These are phyloP conservation scores for Postia placenta DNA, from an alignment of 768 basidiomycete genomes.

Conservation along the genomic window DNA sequence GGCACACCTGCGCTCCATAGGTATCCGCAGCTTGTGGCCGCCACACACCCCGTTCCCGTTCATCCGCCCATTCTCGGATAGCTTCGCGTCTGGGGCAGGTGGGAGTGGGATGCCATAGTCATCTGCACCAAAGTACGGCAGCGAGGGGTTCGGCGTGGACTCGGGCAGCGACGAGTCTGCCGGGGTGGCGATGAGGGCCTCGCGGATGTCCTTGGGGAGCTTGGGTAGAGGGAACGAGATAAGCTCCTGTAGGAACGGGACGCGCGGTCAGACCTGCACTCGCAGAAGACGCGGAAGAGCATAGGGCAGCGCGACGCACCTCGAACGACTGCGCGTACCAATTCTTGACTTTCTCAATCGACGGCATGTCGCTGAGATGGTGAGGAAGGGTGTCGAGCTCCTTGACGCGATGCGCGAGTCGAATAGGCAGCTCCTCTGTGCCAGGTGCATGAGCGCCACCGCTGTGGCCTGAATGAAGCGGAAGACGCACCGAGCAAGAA, in stretches of 20 bases:
- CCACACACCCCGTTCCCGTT: slow-evolving; percentile 36
- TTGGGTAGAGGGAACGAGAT: slow-evolving; percentile 78
- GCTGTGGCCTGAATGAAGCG: slow-evolving; percentile 3
- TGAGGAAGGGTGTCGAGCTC: slow-evolving; percentile 94
- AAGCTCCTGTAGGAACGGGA: slow-evolving; percentile 58
- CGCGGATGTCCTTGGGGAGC: slow-evolving; percentile 61
- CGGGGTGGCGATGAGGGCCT: slow-evolving; percentile 50
- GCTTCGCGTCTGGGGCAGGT: slow-evolving; percentile 12
- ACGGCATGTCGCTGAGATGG: slow-evolving; percentile 84
- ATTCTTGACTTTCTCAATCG: slow-evolving; percentile 90
- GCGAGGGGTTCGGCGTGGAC: slow-evolving; percentile 74
- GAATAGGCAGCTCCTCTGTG: slow-evolving; percentile 88
- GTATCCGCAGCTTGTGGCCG: slow-evolving; percentile 65
- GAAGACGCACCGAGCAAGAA: slow-evolving; percentile 65
- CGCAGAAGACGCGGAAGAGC: too few relatives aligned
- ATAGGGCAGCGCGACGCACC: slow-evolving; percentile 60
- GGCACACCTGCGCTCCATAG: slow-evolving; percentile 72
- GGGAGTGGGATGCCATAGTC: slow-evolving; percentile 12
- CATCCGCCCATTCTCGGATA: slow-evolving; percentile 19
- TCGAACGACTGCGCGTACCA: slow-evolving; percentile 99
- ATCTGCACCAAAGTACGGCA: slow-evolving; percentile 36
- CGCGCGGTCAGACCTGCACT: background rate
- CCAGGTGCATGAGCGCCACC: background rate
- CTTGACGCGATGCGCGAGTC: slow-evolving; percentile 92
- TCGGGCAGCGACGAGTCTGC: slow-evolving; percentile 56